Evolutionary conservation across 2,329 filamentous ascomycete species (phyloP).

Genomic region (Zymoseptoria ardabiliae): DNA sequence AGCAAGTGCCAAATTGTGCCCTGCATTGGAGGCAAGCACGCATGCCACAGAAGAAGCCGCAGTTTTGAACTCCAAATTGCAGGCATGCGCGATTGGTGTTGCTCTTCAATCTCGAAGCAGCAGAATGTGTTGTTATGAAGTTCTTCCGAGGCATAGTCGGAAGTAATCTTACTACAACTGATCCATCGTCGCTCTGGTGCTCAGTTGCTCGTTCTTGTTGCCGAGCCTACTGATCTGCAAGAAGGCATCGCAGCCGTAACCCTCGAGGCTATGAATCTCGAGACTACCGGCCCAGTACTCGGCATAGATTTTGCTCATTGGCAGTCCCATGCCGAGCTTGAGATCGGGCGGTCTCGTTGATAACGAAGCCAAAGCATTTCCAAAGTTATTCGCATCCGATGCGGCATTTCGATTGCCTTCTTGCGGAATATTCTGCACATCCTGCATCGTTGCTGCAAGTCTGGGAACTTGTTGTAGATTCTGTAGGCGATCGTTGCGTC

Average conservation of each 20-base stretch:
- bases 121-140: too few relatives aligned
- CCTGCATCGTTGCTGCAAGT: slow-evolving; percentile 89
- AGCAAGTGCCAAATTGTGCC: background rate
- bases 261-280: slow-evolving; percentile 85
- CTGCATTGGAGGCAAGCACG: background rate
- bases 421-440: slow-evolving; percentile 19
- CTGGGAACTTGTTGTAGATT: slow-evolving; percentile 83
- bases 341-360: slow-evolving; percentile 79
- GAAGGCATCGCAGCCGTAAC: slow-evolving; percentile 93
- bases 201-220: slow-evolving; percentile 95
- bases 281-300: slow-evolving; percentile 96
- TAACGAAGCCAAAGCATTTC: slow-evolving; percentile 69
- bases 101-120: too few relatives aligned
- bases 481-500: slow-evolving; percentile 66
- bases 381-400: slow-evolving; percentile 32
- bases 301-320: slow-evolving; percentile 88
- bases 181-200: slow-evolving; percentile 47
- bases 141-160: too few relatives aligned
- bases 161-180: background rate
- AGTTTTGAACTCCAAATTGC: background rate
- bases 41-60: background rate
- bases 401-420: slow-evolving; percentile 15
- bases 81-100: background rate
- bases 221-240: slow-evolving; percentile 92
- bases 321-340: slow-evolving; percentile 83